These are phyloP conservation scores for Ogataea minuta DNA, from an alignment of 805 yeast genomes.

Conservation along the genomic window DNA sequence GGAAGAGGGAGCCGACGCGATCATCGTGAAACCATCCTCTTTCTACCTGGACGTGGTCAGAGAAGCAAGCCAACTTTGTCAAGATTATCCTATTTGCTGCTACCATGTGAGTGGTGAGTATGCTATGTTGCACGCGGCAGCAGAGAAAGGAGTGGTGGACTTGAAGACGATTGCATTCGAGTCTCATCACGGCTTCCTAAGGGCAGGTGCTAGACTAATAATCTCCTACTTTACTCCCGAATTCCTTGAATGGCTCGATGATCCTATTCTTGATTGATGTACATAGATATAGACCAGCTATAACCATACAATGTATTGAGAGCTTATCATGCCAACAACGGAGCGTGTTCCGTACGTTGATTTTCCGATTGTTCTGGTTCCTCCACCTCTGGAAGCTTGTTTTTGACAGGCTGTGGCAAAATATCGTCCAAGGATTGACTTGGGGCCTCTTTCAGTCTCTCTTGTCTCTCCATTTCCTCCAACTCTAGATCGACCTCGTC, in stretches of 20 bases:
- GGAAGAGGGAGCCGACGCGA: conserved; percentile 91
- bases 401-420: conserved; percentile 34
- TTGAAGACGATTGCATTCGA: conserved; percentile 79
- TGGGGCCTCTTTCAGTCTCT: conserved; percentile 11
- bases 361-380: conserved; percentile 21
- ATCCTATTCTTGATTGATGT: conserved; percentile 20
- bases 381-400: conserved; percentile 8
- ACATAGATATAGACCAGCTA: conserved; percentile 13
- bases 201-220: conserved; percentile 94
- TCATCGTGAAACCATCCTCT: conserved; percentile 94
- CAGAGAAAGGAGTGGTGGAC: conserved; percentile 90
- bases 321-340: conserved; percentile 4
- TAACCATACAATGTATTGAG: background rate
- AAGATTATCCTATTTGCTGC: conserved; percentile 86
- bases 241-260: conserved; percentile 85
- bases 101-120: conserved; percentile 97
- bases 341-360: conserved; percentile 7
- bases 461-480: conserved; percentile 47
- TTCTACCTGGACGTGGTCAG: conserved; percentile 88
- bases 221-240: conserved; percentile 95
- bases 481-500: conserved; percentile 68
- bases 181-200: conserved; percentile 82
- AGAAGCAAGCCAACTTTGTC: conserved; percentile 81
- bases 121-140: conserved; percentile 98
- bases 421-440: conserved; percentile 18